phyloP scores from a whole-genome alignment of 768 basidiomycete species.

The Chalciporus piperatus region DNA sequence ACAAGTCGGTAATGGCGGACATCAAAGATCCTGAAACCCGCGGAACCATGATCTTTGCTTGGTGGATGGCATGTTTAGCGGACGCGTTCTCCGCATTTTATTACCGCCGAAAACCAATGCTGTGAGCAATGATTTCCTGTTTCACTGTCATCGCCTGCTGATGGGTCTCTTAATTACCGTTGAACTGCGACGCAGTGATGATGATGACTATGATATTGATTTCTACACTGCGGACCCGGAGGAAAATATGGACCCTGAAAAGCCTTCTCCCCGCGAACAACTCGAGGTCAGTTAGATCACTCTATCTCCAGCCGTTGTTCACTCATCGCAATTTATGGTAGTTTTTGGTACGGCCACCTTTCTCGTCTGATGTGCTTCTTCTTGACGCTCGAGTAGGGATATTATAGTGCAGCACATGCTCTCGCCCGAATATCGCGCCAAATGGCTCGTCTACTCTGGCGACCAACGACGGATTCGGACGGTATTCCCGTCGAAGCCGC shows the following conservation, averaged over 20 bases:
- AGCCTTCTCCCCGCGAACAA: constrained; percentile 73
- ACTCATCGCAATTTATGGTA: constrained; percentile 26
- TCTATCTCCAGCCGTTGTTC: not conserved
- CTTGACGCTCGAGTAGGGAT: constrained; percentile 51
- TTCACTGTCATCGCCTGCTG: constrained; percentile 6
- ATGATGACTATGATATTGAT: constrained; percentile 88
- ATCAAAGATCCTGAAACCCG: constrained; percentile 74
- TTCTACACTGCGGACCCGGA: constrained; percentile 76
- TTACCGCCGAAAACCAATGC: constrained; percentile 79
- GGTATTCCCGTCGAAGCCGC: constrained; percentile 75
- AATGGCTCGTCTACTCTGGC: constrained; percentile 80
- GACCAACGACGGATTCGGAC: constrained; percentile 68
- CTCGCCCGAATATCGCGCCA: constrained; percentile 80
- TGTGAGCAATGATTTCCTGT: constrained; percentile 39
- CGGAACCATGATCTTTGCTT: constrained; percentile 86
- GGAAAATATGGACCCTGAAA: constrained; percentile 46
- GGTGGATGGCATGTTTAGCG: constrained; percentile 89
- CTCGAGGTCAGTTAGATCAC: constrained; percentile 54
- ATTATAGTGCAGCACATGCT: constrained; percentile 79
- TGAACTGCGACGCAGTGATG: constrained; percentile 46
- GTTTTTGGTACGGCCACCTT: constrained; percentile 60
- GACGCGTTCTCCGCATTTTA: constrained; percentile 85
- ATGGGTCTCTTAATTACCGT: constrained; percentile 23
- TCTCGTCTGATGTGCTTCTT: not conserved
- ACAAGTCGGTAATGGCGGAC: constrained; percentile 71